Evolutionary conservation across 2,329 filamentous ascomycete genomes (phyloP).

Genomic region (Colletotrichum cereale): DNA sequence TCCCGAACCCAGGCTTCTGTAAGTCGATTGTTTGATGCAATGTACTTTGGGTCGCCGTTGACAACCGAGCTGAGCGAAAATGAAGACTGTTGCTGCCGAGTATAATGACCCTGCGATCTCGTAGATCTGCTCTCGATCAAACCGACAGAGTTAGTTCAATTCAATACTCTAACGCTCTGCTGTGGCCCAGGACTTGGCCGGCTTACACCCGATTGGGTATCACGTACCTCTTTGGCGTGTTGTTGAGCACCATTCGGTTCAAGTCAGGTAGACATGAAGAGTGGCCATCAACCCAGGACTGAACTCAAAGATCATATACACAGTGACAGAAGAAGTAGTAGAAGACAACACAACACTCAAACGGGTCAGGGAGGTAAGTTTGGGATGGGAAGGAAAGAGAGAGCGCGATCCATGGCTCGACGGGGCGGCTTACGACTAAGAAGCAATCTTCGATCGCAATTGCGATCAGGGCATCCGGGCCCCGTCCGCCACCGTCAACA

Average conservation of each 20-base stretch:
- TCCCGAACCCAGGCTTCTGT: conserved; percentile 39
- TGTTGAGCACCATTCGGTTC: conserved; percentile 41
- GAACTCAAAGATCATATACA: conserved; percentile 9
- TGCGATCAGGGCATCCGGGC: conserved; percentile 38
- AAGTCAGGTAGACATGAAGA: conserved; percentile 39
- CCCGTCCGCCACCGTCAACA: conserved; percentile 35
- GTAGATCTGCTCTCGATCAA: conserved; percentile 30
- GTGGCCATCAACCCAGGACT: conserved; percentile 34
- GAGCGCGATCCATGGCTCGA: conserved; percentile 32
- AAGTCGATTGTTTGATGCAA: conserved; percentile 29
- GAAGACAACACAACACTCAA: neutral
- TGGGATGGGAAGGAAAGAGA: conserved; percentile 30
- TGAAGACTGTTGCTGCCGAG: conserved; percentile 35
- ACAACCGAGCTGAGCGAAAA: conserved; percentile 38
- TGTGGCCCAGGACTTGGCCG: neutral
- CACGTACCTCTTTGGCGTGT: conserved; percentile 40
- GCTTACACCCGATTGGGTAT: conserved; percentile 25
- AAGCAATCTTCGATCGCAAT: conserved; percentile 41
- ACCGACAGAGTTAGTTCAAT: neutral
- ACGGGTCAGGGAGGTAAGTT: conserved; percentile 7
- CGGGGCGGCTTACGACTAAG: conserved; percentile 40
- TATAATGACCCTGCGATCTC: conserved; percentile 39
- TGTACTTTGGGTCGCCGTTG: conserved; percentile 31
- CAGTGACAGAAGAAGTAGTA: neutral
- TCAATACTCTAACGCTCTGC: neutral